Evolutionary conservation across 23 red algal genomes (phyloP).

Genomic region (Gracilariopsis chorda): DNA sequence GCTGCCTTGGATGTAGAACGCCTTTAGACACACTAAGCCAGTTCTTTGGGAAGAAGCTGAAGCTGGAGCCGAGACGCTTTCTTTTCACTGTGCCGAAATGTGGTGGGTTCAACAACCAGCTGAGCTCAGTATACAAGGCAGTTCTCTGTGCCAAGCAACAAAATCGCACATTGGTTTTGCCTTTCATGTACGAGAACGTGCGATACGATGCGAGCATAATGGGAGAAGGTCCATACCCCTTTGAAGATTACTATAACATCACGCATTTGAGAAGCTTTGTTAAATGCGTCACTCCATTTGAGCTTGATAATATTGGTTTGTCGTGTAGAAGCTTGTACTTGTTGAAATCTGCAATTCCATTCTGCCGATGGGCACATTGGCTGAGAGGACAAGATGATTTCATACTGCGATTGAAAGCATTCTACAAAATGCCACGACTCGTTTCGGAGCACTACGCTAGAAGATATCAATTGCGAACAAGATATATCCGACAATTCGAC

Average conservation of each 20-base stretch:
- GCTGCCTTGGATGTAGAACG: too few species aligned
- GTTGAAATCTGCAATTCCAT: neutral
- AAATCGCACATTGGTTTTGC: constrained; percentile 3
- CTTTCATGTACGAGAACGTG: constrained; percentile 53
- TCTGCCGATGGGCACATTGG: too few species aligned
- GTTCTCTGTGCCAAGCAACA: constrained; percentile 25
- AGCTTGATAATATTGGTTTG: neutral
- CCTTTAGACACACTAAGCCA: too few species aligned
- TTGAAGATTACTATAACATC: constrained; percentile 53
- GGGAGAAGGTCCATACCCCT: constrained; percentile 40
- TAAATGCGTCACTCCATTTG: neutral
- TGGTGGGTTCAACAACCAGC: constrained; percentile 53
- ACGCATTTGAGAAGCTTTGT: neutral
- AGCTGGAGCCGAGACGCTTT: too few species aligned
- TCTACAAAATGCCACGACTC: neutral
- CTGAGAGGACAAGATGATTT: too few species aligned
- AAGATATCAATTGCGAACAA: neutral
- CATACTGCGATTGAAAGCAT: constrained; percentile 28
- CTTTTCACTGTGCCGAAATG: constrained; percentile 13
- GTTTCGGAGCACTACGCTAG: constrained; percentile 6
- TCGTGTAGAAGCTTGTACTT: constrained; percentile 26
- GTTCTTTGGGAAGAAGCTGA: too few species aligned
- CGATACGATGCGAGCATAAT: constrained; percentile 3
- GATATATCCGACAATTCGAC: neutral
- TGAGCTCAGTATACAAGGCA: constrained; percentile 36